Evolutionary conservation across 2,329 filamentous ascomycete genomes (phyloP).

Genomic region (Colletotrichum cordylinicola): DNA sequence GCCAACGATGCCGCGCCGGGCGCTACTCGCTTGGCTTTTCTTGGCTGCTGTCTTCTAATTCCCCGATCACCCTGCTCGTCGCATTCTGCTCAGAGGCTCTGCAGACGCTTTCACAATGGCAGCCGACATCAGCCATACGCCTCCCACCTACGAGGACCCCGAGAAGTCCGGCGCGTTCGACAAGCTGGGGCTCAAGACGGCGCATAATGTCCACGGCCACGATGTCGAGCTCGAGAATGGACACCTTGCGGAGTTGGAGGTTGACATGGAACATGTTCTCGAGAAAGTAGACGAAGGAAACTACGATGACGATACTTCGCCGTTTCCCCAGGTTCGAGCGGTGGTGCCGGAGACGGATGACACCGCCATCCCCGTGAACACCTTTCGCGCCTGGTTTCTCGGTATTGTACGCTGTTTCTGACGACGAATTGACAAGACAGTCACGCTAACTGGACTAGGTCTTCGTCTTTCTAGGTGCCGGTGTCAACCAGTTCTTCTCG

Average conservation of each 20-base stretch:
- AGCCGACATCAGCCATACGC: conserved; percentile 7
- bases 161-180: neutral
- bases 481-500: conserved; percentile 44
- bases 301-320: conserved; percentile 29
- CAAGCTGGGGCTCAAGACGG: neutral
- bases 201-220: neutral
- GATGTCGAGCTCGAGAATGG: conserved; percentile 15
- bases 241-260: conserved; percentile 16
- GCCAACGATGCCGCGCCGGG: conserved; percentile 16
- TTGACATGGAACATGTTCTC: conserved; percentile 9
- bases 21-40: conserved; percentile 11
- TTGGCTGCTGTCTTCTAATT: neutral
- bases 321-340: conserved; percentile 41
- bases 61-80: neutral
- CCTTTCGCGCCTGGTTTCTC: conserved; percentile 49
- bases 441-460: neutral
- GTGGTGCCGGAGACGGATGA: conserved; percentile 46
- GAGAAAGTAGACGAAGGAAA: neutral
- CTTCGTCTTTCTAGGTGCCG: conserved; percentile 31
- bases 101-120: neutral
- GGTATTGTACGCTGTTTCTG: conserved; percentile 40
- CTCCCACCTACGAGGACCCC: neutral
- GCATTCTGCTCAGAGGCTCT: neutral
- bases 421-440: too few species aligned
- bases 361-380: conserved; percentile 31